Percentiles rank a stretch among this genome's conserved stretches.
Evolutionary conservation across 768 basidiomycete genomes (phyloP).

Genomic region (Rhizopogon vesiculosus): DNA sequence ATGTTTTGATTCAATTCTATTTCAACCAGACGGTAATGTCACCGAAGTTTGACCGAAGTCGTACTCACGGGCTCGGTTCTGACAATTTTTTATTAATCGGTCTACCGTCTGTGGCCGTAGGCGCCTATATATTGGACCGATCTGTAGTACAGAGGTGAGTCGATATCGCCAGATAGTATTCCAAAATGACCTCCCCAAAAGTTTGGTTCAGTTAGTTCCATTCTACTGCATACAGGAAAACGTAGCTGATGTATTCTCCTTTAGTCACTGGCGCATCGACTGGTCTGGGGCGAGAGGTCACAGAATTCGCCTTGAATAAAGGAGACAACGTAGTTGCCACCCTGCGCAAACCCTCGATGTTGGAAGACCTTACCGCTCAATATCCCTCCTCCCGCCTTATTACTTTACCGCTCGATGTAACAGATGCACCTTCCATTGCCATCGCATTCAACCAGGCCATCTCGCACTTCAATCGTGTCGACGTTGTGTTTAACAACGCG

Average conservation of each 20-base stretch:
- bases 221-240: neutral
- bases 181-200: conserved; percentile 3
- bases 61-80: too few relatives aligned
- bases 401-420: conserved; percentile 39
- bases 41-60: too few relatives aligned
- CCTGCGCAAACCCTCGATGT: conserved; percentile 33
- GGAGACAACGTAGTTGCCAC: conserved; percentile 43
- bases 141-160: neutral
- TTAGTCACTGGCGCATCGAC: conserved; percentile 38
- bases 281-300: conserved; percentile 34
- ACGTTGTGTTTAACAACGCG: conserved; percentile 45
- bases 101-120: neutral
- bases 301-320: conserved; percentile 28
- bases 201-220: conserved; percentile 19
- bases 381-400: conserved; percentile 32
- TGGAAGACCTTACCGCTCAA: conserved; percentile 25
- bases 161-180: neutral
- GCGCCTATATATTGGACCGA: neutral
- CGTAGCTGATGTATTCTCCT: neutral
- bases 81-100: too few relatives aligned
- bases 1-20: too few relatives aligned
- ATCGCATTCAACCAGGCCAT: conserved; percentile 31
- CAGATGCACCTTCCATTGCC: conserved; percentile 23
- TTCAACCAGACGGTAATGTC: too few relatives aligned
- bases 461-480: conserved; percentile 33